These are phyloP conservation scores for Myriosclerotinia scirpicola DNA, from an alignment of 2,329 filamentous ascomycete species.

Conservation along the genomic window DNA sequence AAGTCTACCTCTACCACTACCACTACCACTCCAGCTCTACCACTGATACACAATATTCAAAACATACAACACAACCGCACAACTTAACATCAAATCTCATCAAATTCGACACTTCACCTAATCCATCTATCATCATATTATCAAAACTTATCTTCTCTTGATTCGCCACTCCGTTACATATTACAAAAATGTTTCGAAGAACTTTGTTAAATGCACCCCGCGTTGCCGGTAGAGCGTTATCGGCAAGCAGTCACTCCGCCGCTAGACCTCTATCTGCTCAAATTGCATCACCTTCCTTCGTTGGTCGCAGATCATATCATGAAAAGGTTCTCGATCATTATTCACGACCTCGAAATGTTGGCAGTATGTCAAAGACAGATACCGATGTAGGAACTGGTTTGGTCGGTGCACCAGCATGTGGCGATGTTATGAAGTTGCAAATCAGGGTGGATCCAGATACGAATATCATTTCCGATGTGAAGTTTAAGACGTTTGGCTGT, in stretches of 20 bases:
- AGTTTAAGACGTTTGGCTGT: conserved; percentile 98
- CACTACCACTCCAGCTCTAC: not conserved
- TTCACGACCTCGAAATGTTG: conserved; percentile 75
- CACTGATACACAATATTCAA: not conserved
- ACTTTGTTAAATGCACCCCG: conserved; percentile 36
- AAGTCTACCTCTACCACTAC: not conserved
- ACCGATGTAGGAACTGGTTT: conserved; percentile 85
- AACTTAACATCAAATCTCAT: not conserved
- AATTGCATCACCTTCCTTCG: conserved; percentile 33
- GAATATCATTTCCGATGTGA: conserved; percentile 88
- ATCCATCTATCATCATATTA: conserved; percentile 1
- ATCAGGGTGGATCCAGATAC: conserved; percentile 87
- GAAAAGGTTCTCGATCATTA: conserved; percentile 73
- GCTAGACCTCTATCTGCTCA: conserved; percentile 31
- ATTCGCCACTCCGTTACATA: conserved; percentile 8
- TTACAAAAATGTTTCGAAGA: conserved; percentile 38
- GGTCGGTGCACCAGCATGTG: conserved; percentile 85
- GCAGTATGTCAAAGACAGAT: conserved; percentile 76
- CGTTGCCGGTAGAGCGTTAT: conserved; percentile 37
- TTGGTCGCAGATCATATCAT: conserved; percentile 40
- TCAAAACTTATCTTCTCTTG: conserved; percentile 17
- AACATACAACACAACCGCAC: not conserved
- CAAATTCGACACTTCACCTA: not conserved
- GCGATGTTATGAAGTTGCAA: conserved; percentile 92
- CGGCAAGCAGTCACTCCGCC: conserved; percentile 33